Percentiles rank a stretch among this genome's conserved stretches.
Conservation (phyloP, 306 rosid species). For the Hippophae rhamnoides region DNA sequence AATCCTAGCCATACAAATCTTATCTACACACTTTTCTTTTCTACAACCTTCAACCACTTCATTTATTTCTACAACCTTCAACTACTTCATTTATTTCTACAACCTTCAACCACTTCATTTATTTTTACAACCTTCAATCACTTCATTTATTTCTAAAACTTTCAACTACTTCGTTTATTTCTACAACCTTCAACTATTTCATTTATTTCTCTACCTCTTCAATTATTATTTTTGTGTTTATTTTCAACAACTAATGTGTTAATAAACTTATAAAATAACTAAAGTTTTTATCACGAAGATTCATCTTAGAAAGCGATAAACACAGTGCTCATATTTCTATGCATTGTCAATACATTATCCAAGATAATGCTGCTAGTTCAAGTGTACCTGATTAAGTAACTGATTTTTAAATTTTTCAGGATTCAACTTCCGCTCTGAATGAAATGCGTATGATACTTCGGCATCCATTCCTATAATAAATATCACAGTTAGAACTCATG, state of each 20-base stretch:
- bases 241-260: background rate
- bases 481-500: slow-evolving; percentile 2
- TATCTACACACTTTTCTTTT: too few relatives aligned
- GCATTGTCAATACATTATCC: background rate
- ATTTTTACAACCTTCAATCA: too few relatives aligned
- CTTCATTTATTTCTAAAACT: too few relatives aligned
- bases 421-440: slow-evolving; percentile 80
- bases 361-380: slow-evolving; percentile 4
- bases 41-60: too few relatives aligned
- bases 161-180: too few relatives aligned
- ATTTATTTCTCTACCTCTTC: too few relatives aligned
- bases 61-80: too few relatives aligned
- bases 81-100: too few relatives aligned
- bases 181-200: too few relatives aligned
- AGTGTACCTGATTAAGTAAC: slow-evolving; percentile 64
- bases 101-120: too few relatives aligned
- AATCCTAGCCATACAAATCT: too few relatives aligned
- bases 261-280: background rate
- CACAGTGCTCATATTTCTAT: background rate
- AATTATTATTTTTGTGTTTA: too few relatives aligned
- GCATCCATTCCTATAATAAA: slow-evolving; percentile 81
- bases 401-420: slow-evolving; percentile 93
- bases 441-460: slow-evolving; percentile 93
- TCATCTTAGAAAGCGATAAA: background rate
- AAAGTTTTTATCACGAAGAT: background rate